Conservation (phyloP, 176 grass and related monocot genomes). For the Elaeis guineensis region DNA sequence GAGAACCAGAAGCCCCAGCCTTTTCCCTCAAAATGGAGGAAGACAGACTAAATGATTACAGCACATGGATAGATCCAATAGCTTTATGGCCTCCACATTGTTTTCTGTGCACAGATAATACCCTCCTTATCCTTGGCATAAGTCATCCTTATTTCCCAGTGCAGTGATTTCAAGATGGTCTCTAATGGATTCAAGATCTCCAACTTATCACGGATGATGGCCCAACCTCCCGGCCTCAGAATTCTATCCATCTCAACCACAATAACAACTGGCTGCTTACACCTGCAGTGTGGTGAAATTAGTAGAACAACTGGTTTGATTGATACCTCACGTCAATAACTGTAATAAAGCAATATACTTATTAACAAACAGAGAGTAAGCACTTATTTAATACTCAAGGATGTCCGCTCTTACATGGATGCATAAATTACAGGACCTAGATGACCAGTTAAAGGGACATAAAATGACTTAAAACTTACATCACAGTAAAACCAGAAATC, state of each 20-base stretch:
- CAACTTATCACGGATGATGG: constrained; percentile 74
- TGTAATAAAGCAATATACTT: neutral
- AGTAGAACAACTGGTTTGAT: constrained; percentile 1
- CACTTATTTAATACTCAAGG: too few relatives aligned
- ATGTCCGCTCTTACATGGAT: too few relatives aligned
- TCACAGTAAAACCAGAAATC: too few relatives aligned
- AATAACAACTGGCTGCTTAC: constrained; percentile 68
- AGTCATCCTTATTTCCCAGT: constrained; percentile 85
- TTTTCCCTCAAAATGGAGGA: too few relatives aligned
- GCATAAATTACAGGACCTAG: too few relatives aligned
- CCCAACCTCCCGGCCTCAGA: constrained; percentile 82
- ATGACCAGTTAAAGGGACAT: too few relatives aligned
- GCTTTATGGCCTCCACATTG: constrained; percentile 54
- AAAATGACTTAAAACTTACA: too few relatives aligned
- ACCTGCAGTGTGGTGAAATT: constrained; percentile 33
- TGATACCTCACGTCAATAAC: neutral
- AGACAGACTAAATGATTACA: too few relatives aligned
- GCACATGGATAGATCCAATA: too few relatives aligned
- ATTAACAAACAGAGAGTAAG: too few relatives aligned
- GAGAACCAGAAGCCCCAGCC: too few relatives aligned
- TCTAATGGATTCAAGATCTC: constrained; percentile 77
- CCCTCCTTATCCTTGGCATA: constrained; percentile 80
- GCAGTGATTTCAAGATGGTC: constrained; percentile 66
- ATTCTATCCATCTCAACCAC: constrained; percentile 92
- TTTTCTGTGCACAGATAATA: constrained; percentile 70